Base-by-base conservation (phyloP, 257 asterid genomes). In the Plantago major region DNA sequence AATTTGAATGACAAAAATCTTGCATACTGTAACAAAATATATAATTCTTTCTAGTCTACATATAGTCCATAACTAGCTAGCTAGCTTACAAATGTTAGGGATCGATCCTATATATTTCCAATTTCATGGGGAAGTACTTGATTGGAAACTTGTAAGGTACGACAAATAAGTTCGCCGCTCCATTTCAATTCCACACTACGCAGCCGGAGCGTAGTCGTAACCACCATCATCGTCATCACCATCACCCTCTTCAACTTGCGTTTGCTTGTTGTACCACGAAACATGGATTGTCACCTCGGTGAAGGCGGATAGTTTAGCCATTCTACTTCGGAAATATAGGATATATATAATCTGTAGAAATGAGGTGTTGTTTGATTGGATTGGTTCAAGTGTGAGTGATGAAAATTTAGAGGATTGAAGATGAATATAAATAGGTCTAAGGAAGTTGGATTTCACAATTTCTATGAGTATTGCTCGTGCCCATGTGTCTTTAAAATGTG, bases 211-310 rank as follows among this genome's bases (percentile, higher is more conserved):
- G 14, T 55, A 65, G 30, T 45, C 47, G 19, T 45, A 55, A 11
- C 10, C 56, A 19, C 42, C 60, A 63, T 63, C 68, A 4, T 63
- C 50, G 19, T 63, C 68, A 63, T 63, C 68, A 5, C 68, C 68
- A 18, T 50, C 50, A n/a, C 42, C 60, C 38, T 63, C 50, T 22
- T 4, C 59, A 15, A 11, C 42, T 11, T 18, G 17, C 42, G 6
- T 33, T 7, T 10, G 12, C 55, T 48, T 30, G 18, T 54, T 43
- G 16, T 65, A 11, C 42, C 57, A 55, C 8, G 55, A 22, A 22
- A 22, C 26, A 22, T 22, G 26, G 26, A 22, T 22, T 22, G 26
- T 22, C 26, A 22, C 26, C 26, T 22, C 26, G 2, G 1, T 22
- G 26, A 22, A 11, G 49, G 11, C 43, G 37, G 62, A 15, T 61